Conservation (phyloP, 345 rosid genomes). For the Jatropha curcas region DNA sequence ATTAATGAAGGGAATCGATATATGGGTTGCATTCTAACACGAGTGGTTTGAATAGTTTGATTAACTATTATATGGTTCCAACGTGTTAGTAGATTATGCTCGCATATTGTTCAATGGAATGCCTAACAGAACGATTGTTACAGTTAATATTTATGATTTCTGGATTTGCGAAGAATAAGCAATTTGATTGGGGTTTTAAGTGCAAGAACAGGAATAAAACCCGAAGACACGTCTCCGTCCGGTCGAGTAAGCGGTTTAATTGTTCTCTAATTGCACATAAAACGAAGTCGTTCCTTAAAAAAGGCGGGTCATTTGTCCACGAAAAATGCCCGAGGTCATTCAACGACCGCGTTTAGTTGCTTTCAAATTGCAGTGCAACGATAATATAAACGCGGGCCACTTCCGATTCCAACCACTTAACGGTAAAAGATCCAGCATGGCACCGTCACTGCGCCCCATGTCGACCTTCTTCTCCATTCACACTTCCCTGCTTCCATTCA, state of each 20-base stretch:
- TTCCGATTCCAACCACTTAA: background rate
- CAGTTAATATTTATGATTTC: slow-evolving; percentile 28
- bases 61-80: slow-evolving; percentile 18
- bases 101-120: slow-evolving; percentile 25
- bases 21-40: slow-evolving; percentile 21
- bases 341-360: too few relatives aligned
- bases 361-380: background rate
- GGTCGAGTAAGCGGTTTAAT: too few relatives aligned
- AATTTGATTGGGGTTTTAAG: slow-evolving; percentile 17
- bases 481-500: slow-evolving; percentile 11
- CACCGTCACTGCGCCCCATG: background rate
- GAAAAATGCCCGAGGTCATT: too few relatives aligned
- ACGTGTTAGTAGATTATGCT: slow-evolving; percentile 17
- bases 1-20: slow-evolving; percentile 15
- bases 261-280: too few relatives aligned
- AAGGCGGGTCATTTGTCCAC: background rate
- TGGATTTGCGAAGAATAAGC: slow-evolving; percentile 28
- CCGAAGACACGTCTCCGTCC: too few relatives aligned
- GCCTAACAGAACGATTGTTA: slow-evolving; percentile 25
- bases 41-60: slow-evolving; percentile 20
- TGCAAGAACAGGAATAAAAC: too few relatives aligned
- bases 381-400: background rate
- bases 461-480: slow-evolving; percentile 23
- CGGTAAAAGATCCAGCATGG: background rate
- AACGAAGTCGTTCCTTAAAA: background rate